phyloP scores from a whole-genome alignment of 2,329 filamentous ascomycete species.

The Colletotrichum tropicicola region DNA sequence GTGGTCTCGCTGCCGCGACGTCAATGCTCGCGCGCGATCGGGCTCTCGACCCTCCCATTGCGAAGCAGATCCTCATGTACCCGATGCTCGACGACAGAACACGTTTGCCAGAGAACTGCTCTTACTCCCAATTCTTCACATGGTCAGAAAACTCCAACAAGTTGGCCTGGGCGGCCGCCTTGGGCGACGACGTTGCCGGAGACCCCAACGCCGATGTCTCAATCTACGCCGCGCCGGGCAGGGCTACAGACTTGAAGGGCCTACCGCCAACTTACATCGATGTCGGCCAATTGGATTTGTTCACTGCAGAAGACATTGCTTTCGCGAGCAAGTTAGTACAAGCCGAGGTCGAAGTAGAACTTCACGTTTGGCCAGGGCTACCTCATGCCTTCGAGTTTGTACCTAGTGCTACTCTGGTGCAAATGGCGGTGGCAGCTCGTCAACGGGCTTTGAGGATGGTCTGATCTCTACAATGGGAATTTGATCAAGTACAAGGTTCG shows the following conservation, averaged over 20 bases:
- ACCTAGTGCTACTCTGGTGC: constrained; percentile 17
- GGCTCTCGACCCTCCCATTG: constrained; percentile 36
- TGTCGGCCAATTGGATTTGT: constrained; percentile 47
- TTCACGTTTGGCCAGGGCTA: constrained; percentile 49
- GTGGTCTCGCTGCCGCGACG: constrained; percentile 31
- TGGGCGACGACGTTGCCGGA: neutral
- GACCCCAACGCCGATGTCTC: constrained; percentile 14
- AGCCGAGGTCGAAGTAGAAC: constrained; percentile 44
- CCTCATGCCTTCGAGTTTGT: constrained; percentile 45
- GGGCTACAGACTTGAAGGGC: constrained; percentile 32
- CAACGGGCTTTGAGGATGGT: constrained; percentile 22
- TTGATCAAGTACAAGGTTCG: neutral
- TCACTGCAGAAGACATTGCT: constrained; percentile 40
- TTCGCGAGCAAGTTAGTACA: constrained; percentile 42
- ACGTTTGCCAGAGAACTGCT: neutral
- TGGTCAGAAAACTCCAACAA: constrained; percentile 6
- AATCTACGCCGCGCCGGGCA: constrained; percentile 35
- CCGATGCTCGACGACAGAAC: constrained; percentile 45
- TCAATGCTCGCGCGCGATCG: constrained; percentile 50
- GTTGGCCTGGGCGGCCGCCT: neutral
- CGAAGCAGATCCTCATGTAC: constrained; percentile 43
- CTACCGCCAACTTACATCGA: constrained; percentile 49
- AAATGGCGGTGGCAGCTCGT: constrained; percentile 33
- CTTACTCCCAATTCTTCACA: neutral
- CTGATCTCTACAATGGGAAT: no score